These are phyloP conservation scores for Oryza australiensis DNA, from an alignment of 176 grass and related monocot species.

Conservation along the genomic window DNA sequence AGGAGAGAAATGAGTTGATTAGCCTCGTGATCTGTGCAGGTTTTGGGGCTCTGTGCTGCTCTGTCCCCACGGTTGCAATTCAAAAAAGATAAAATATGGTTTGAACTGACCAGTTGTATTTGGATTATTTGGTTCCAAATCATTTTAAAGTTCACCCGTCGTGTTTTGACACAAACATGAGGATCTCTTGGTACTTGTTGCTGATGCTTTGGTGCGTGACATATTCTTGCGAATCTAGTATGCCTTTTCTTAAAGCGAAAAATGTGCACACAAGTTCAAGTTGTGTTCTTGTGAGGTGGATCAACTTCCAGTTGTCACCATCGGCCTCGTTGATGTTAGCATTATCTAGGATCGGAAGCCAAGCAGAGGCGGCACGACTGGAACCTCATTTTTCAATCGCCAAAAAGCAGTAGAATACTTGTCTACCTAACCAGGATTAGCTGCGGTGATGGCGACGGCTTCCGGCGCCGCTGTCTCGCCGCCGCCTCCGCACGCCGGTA, in stretches of 20 bases:
- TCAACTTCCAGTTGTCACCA: background rate
- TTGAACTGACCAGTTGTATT: background rate
- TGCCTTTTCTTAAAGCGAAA: background rate
- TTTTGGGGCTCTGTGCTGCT: background rate
- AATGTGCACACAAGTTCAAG: background rate
- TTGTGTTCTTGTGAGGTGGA: background rate
- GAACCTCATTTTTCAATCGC: background rate
- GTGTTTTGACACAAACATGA: background rate
- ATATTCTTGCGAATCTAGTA: background rate
- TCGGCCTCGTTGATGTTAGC: background rate
- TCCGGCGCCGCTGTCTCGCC: slow-evolving; percentile 3
- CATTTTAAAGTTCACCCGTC: background rate
- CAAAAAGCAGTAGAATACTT: background rate
- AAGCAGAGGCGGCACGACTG: background rate
- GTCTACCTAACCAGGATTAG: background rate
- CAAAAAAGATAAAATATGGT: slow-evolving; percentile 2
- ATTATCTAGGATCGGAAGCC: background rate
- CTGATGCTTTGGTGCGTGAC: background rate
- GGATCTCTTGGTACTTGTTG: slow-evolving; percentile 37
- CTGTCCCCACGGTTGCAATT: background rate
- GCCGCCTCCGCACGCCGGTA: background rate
- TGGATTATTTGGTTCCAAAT: background rate
- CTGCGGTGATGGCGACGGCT: background rate
- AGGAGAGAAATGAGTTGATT: background rate
- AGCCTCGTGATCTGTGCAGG: slow-evolving; percentile 44